These are phyloP conservation scores for Stemphylium vesicarium DNA, from an alignment of 2,329 filamentous ascomycete genomes.

Conservation along the genomic window DNA sequence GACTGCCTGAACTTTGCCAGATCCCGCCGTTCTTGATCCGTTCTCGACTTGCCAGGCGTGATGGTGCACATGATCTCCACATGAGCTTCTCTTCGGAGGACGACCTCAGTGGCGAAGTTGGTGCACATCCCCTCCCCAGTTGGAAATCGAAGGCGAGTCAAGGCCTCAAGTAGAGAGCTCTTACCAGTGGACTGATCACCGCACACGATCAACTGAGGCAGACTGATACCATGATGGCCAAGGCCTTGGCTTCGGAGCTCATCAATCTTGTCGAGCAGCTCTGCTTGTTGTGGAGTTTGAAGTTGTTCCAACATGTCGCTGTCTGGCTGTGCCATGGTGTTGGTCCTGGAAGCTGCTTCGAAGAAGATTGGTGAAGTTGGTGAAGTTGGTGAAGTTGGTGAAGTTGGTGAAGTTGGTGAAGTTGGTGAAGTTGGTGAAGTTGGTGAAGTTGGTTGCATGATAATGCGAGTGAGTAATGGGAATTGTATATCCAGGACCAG, in stretches of 20 bases:
- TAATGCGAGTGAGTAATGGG: neutral
- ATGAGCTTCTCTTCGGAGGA: slow-evolving; percentile 54
- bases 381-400: neutral
- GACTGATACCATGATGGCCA: slow-evolving; percentile 40
- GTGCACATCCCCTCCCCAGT: slow-evolving; percentile 63
- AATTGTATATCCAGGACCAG: neutral
- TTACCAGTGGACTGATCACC: slow-evolving; percentile 42
- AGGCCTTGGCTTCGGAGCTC: slow-evolving; percentile 47
- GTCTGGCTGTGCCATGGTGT: slow-evolving; percentile 20
- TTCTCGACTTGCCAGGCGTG: slow-evolving; percentile 23
- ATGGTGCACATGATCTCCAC: slow-evolving; percentile 55
- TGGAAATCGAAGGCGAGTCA: slow-evolving; percentile 64
- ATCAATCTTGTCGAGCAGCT: slow-evolving; percentile 61
- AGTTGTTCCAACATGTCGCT: slow-evolving; percentile 31
- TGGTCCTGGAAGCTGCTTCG: neutral
- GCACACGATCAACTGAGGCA: slow-evolving; percentile 42
- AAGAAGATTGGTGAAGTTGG: slow-evolving; percentile 1
- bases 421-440: neutral
- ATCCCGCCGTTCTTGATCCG: slow-evolving; percentile 14
- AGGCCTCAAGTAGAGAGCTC: slow-evolving; percentile 38
- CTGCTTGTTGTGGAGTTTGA: slow-evolving; percentile 42
- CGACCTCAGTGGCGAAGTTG: slow-evolving; percentile 66
- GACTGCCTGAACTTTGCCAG: slow-evolving; percentile 25
- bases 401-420: neutral
- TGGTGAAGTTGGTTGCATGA: neutral